phyloP scores from a whole-genome alignment of 768 basidiomycete genomes.

The Agrocybe praecox region DNA sequence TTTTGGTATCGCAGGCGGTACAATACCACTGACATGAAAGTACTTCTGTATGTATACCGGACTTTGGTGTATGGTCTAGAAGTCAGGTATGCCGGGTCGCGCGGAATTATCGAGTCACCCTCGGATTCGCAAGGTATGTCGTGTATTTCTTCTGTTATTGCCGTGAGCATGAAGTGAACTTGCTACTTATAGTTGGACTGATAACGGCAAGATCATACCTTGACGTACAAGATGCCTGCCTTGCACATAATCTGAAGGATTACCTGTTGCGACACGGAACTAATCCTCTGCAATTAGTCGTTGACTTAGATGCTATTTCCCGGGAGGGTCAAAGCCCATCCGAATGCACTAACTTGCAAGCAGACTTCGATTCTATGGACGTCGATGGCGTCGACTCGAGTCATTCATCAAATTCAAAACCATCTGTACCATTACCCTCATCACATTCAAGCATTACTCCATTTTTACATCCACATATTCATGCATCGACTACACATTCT shows the following conservation, averaged over 20 bases:
- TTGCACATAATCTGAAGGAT: slow-evolving; percentile 10
- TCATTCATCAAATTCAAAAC: neutral
- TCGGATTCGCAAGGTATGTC: neutral
- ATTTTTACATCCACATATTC: slow-evolving; percentile 6
- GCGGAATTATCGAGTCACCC: neutral
- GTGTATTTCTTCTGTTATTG: neutral
- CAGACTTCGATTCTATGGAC: neutral
- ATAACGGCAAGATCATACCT: neutral
- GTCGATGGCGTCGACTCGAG: neutral
- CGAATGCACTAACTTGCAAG: neutral
- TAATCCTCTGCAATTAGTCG: slow-evolving; percentile 1
- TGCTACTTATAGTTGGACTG: neutral
- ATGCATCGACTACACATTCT: slow-evolving; percentile 5
- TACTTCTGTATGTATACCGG: slow-evolving; percentile 10
- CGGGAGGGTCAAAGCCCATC: neutral
- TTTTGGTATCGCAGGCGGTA: slow-evolving; percentile 1
- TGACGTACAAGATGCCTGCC: slow-evolving; percentile 16
- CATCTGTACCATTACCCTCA: neutral
- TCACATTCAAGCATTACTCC: neutral
- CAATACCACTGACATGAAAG: slow-evolving; percentile 2
- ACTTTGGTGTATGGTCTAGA: slow-evolving; percentile 15
- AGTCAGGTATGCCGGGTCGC: slow-evolving; percentile 1
- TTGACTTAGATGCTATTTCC: slow-evolving; percentile 3
- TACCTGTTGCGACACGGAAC: slow-evolving; percentile 7
- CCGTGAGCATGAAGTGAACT: neutral